Conservation (phyloP, 2,329 filamentous ascomycete species). For the Camillea tinctor region DNA sequence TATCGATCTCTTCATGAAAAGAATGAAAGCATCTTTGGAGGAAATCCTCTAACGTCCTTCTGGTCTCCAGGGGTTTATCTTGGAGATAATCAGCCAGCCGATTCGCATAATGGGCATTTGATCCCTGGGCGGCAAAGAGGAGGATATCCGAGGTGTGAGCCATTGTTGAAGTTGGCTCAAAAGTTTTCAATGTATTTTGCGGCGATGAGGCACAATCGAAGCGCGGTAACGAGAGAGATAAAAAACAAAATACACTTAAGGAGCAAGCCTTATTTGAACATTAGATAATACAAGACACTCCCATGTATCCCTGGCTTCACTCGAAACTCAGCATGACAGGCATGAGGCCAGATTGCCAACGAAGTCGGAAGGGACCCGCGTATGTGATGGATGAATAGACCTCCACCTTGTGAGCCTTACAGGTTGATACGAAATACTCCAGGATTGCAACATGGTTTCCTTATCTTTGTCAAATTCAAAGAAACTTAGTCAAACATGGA, state of each 20-base stretch:
- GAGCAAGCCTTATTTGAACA: not conserved
- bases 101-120: not conserved
- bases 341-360: not conserved
- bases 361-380: not conserved
- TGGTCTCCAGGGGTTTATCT: not conserved
- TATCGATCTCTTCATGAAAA: not conserved
- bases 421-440: not conserved
- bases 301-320: not conserved
- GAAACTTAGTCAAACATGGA: not conserved
- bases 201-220: not conserved
- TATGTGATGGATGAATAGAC: not conserved
- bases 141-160: not conserved
- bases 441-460: not conserved
- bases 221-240: not conserved
- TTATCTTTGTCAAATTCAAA: not conserved
- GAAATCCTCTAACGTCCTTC: not conserved
- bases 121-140: not conserved
- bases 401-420: not conserved
- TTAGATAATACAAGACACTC: not conserved
- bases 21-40: not conserved
- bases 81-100: not conserved
- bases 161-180: not conserved
- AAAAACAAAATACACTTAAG: not conserved
- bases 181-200: not conserved
- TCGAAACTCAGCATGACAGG: not conserved